Evolutionary conservation across 2,329 filamentous ascomycete genomes (phyloP).

Genomic region (Tolypocladium album): DNA sequence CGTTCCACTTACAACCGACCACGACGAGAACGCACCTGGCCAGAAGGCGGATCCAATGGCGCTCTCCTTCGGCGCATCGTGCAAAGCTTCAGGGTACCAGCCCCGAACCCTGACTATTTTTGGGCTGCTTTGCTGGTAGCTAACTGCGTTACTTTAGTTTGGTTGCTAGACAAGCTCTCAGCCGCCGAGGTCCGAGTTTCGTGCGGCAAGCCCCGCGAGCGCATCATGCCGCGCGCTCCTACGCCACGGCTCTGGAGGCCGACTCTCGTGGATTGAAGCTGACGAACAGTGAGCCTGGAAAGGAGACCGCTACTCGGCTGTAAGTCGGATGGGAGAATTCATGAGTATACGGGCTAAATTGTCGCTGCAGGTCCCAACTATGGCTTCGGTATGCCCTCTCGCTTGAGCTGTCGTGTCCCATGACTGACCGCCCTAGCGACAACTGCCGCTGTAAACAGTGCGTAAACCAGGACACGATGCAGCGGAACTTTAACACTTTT

Average conservation of each 20-base stretch:
- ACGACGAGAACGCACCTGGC: neutral
- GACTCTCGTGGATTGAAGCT: conserved; percentile 4
- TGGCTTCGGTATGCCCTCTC: conserved; percentile 11
- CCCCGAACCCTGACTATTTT: neutral
- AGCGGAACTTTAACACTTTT: conserved; percentile 31
- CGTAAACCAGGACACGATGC: conserved; percentile 30
- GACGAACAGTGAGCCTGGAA: neutral
- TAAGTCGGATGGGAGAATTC: neutral
- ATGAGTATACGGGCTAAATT: neutral
- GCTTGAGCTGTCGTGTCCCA: neutral
- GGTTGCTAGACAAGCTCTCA: neutral
- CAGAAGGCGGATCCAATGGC: neutral
- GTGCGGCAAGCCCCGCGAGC: neutral
- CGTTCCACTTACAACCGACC: neutral
- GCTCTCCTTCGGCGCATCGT: neutral
- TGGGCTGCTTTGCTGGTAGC: neutral
- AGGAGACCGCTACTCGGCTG: conserved; percentile 1
- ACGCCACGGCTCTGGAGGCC: conserved; percentile 5
- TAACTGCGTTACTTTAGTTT: neutral
- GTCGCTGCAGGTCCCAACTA: conserved; percentile 5
- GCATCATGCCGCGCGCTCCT: conserved; percentile 1
- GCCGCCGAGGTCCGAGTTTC: conserved; percentile 2
- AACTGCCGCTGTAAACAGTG: conserved; percentile 31
- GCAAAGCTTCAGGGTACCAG: neutral
- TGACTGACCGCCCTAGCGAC: conserved; percentile 18